Evolutionary conservation across 495 filamentous ascomycete species (phyloP).

Genomic region (Tetracladium marchalianum): DNA sequence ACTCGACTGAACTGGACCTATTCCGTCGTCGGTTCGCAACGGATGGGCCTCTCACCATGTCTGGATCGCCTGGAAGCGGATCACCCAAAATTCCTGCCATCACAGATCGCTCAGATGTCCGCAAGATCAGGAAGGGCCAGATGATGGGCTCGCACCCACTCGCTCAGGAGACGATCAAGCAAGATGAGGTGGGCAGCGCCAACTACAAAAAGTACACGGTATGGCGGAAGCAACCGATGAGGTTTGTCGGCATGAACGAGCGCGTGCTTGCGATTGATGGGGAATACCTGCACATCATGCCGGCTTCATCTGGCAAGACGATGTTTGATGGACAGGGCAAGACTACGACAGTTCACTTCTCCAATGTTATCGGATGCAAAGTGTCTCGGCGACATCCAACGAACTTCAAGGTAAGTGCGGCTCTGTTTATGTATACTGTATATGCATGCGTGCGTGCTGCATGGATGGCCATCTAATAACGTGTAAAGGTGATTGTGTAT

Average conservation of each 20-base stretch:
- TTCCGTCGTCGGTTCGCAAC: conserved; percentile 76
- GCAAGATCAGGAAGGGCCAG: conserved; percentile 59
- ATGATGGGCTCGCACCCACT: conserved; percentile 62
- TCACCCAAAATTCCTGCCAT: conserved; percentile 64
- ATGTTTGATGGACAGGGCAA: conserved; percentile 65
- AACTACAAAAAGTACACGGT: conserved; percentile 80
- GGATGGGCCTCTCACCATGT: conserved; percentile 63
- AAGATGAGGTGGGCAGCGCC: conserved; percentile 55
- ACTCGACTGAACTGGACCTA: conserved; percentile 76
- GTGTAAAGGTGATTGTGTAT: conserved; percentile 70
- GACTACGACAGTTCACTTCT: conserved; percentile 85
- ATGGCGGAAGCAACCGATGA: conserved; percentile 88
- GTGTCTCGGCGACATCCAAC: conserved; percentile 83
- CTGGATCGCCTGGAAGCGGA: conserved; percentile 72
- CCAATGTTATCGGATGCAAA: conserved; percentile 87
- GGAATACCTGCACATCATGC: conserved; percentile 93
- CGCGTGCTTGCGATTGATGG: conserved; percentile 83
- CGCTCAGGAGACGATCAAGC: conserved; percentile 54
- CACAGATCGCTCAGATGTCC: conserved; percentile 42
- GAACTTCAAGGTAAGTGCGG: conserved; percentile 62
- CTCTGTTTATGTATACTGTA: not conserved
- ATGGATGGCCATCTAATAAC: not conserved
- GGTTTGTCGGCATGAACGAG: conserved; percentile 76
- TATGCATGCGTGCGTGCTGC: not conserved
- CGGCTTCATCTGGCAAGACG: conserved; percentile 46